Percentiles rank a stretch among this genome's conserved stretches.
phyloP scores from a whole-genome alignment of 148 eudicot species.

The Heliamphora exappendiculata region DNA sequence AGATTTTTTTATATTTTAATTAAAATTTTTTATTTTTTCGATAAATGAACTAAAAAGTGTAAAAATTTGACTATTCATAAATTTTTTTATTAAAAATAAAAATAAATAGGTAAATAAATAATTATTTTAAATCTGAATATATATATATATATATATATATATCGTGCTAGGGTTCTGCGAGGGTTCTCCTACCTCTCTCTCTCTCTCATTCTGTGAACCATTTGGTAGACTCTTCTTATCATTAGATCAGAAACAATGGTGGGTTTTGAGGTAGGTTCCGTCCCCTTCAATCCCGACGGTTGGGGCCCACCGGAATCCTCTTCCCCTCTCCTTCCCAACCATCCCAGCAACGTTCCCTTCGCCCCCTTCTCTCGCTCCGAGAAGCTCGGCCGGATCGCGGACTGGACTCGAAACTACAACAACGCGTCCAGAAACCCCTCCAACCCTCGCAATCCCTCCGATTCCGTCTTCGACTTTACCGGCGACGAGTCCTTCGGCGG shows the following conservation, averaged over 20 bases:
- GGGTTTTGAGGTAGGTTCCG: constrained; percentile 54
- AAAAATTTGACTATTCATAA: too few relatives aligned
- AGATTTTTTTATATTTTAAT: too few relatives aligned
- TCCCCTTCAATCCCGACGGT: constrained; percentile 82
- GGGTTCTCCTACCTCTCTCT: too few relatives aligned
- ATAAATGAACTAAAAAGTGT: too few relatives aligned
- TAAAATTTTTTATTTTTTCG: too few relatives aligned
- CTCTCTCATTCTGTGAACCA: not conserved
- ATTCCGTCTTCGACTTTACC: constrained; percentile 82
- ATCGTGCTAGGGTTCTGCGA: too few relatives aligned
- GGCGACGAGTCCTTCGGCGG: constrained; percentile 71
- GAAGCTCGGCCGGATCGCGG: constrained; percentile 56
- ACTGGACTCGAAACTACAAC: constrained; percentile 65
- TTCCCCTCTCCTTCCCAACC: constrained; percentile 28
- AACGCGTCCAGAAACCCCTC: constrained; percentile 18
- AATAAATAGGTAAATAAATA: too few relatives aligned
- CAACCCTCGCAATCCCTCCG: constrained; percentile 27
- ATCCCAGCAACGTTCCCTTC: constrained; percentile 53
- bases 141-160: too few relatives aligned
- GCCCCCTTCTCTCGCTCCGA: constrained; percentile 85
- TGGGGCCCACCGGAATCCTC: constrained; percentile 88
- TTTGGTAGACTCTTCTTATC: too few relatives aligned
- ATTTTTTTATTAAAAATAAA: too few relatives aligned
- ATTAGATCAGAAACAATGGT: constrained; percentile 17
- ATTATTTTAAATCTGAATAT: too few relatives aligned